phyloP scores from a whole-genome alignment of 1,284 basidiomycete species.

The Amylostereum areolatum region DNA sequence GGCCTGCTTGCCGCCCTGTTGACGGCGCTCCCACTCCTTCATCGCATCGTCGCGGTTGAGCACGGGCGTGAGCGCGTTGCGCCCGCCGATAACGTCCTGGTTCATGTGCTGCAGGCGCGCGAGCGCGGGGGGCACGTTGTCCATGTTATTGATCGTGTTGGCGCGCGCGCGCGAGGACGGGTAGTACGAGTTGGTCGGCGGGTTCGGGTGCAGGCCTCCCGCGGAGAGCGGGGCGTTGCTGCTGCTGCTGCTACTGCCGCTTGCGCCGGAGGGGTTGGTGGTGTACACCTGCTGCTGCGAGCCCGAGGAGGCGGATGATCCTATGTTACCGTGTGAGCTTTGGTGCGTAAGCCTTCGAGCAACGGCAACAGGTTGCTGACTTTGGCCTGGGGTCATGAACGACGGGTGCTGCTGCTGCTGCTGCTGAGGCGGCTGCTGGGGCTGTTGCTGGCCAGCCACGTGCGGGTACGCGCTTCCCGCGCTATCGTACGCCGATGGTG shows the following conservation, averaged over 20 bases:
- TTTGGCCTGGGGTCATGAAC: conserved; percentile 16
- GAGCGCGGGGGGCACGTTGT: conserved; percentile 86
- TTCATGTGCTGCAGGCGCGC: conserved; percentile 86
- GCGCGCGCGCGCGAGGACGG: conserved; percentile 63
- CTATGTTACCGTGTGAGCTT: conserved; percentile 42
- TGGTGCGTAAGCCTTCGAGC: conserved; percentile 35
- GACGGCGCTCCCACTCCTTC: conserved; percentile 84
- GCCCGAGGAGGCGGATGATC: conserved; percentile 24
- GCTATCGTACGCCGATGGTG: conserved; percentile 16
- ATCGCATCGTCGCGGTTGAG: conserved; percentile 87
- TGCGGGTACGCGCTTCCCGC: conserved; percentile 14
- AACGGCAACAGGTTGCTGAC: conserved; percentile 22
- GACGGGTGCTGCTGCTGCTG: conserved; percentile 35
- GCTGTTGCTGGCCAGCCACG: conserved; percentile 11
- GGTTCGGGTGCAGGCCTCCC: conserved; percentile 41
- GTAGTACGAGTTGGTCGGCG: conserved; percentile 66
- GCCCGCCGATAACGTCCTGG: conserved; percentile 75
- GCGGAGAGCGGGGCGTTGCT: conserved; percentile 5
- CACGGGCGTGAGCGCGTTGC: conserved; percentile 82
- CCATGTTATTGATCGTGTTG: conserved; percentile 86
- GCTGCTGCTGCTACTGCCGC: no score
- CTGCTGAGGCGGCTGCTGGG: conserved; percentile 19
- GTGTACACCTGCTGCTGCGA: conserved; percentile 32
- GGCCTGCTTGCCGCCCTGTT: conserved; percentile 58
- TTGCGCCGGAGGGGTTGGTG: conserved; percentile 2